phyloP scores from a whole-genome alignment of 2,329 filamentous ascomycete species.

The Myotisia sp. region DNA sequence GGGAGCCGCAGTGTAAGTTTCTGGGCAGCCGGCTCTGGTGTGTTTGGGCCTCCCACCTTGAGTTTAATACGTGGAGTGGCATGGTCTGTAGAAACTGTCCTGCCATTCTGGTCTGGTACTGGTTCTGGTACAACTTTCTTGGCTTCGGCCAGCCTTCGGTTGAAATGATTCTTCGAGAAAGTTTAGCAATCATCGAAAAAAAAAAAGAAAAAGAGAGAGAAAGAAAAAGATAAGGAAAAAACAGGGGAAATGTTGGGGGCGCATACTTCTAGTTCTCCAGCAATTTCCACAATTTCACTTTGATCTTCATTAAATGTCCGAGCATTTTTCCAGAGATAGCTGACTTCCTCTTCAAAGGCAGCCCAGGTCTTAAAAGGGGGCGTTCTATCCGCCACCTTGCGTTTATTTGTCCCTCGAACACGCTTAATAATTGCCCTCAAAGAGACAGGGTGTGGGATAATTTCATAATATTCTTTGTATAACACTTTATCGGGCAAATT shows the following conservation, averaged over 20 bases:
- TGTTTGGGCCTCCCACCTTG: conserved; percentile 43
- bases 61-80: conserved; percentile 66
- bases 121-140: conserved; percentile 60
- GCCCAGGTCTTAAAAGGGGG: conserved; percentile 73
- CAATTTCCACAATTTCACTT: conserved; percentile 66
- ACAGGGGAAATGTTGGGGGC: conserved; percentile 7
- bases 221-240: conserved; percentile 3
- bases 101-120: conserved; percentile 15
- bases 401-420: conserved; percentile 57
- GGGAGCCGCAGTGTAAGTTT: conserved; percentile 61
- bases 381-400: conserved; percentile 40
- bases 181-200: background rate
- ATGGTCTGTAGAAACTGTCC: conserved; percentile 12
- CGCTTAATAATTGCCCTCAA: conserved; percentile 64
- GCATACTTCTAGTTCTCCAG: conserved; percentile 66
- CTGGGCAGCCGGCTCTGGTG: conserved; percentile 34
- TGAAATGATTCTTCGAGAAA: conserved; percentile 48
- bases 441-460: conserved; percentile 69
- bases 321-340: conserved; percentile 75
- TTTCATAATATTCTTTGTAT: conserved; percentile 66
- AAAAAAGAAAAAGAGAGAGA: too few species aligned
- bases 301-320: conserved; percentile 84
- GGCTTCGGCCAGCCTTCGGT: conserved; percentile 53
- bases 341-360: conserved; percentile 64
- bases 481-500: conserved; percentile 61